A percentile compares a stretch with the other conserved stretches of the same genome.
Conservation (phyloP, 2,329 filamentous ascomycete species). For the Aspergillus brunneoviolaceus region DNA sequence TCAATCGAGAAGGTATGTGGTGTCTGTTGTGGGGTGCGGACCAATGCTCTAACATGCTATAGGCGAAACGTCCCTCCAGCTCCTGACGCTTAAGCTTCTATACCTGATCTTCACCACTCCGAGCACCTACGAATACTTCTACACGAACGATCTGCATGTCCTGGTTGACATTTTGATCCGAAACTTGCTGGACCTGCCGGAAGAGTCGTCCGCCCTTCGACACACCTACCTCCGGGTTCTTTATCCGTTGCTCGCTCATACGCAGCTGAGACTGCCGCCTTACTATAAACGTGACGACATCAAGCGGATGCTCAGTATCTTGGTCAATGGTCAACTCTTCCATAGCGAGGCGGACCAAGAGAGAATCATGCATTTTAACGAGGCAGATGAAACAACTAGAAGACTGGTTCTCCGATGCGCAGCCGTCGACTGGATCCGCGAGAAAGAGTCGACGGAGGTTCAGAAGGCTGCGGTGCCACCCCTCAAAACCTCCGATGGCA, state of each 20-base stretch:
- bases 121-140: constrained; percentile 95
- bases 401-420: constrained; percentile 48
- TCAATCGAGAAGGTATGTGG: constrained; percentile 76
- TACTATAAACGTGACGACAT: constrained; percentile 92
- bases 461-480: constrained; percentile 14
- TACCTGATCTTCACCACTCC: constrained; percentile 93
- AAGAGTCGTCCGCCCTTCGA: constrained; percentile 69
- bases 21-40: neutral
- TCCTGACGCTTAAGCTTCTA: constrained; percentile 92
- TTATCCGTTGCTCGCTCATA: constrained; percentile 86
- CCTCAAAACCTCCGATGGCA: constrained; percentile 10
- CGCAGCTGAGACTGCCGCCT: constrained; percentile 79
- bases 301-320: constrained; percentile 68
- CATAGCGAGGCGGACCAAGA: constrained; percentile 45
- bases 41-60: constrained; percentile 17
- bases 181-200: constrained; percentile 91
- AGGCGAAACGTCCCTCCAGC: constrained; percentile 85
- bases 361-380: constrained; percentile 50
- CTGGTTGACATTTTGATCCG: constrained; percentile 94
- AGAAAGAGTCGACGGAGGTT: constrained; percentile 28
- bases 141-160: constrained; percentile 93
- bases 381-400: constrained; percentile 51
- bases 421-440: constrained; percentile 47
- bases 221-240: constrained; percentile 95
- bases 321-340: constrained; percentile 72